Evolutionary conservation across 345 rosid species (phyloP).

Genomic region (Gossypium rotundifolium): DNA sequence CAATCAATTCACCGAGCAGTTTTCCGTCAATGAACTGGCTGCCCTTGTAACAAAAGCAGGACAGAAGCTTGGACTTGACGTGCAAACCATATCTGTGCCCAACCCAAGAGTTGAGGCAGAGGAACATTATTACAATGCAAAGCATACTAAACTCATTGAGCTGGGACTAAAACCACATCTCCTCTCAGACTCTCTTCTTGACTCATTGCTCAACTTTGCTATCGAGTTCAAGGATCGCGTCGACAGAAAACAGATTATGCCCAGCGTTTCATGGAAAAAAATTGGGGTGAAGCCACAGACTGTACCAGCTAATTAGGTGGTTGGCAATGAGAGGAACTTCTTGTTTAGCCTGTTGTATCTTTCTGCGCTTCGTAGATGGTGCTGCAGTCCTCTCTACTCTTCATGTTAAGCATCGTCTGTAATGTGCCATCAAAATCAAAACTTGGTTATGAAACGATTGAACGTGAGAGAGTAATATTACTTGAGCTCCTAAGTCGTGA

Average conservation of each 20-base stretch:
- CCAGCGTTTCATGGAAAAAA: conserved; percentile 85
- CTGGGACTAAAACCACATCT: conserved; percentile 87
- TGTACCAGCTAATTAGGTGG: conserved; percentile 33
- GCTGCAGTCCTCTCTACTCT: neutral
- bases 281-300: conserved; percentile 80
- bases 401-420: neutral
- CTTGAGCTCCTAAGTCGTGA: neutral
- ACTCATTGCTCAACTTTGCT: conserved; percentile 83
- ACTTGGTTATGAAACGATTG: neutral
- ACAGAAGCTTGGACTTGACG: conserved; percentile 72
- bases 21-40: conserved; percentile 85
- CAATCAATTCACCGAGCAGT: conserved; percentile 95
- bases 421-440: neutral
- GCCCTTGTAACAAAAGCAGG: conserved; percentile 86
- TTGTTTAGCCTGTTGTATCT: neutral
- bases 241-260: conserved; percentile 89
- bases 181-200: conserved; percentile 85
- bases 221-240: conserved; percentile 77
- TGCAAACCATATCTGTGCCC: conserved; percentile 65
- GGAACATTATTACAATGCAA: conserved; percentile 97
- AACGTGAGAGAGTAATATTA: neutral
- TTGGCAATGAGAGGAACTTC: neutral
- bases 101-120: conserved; percentile 98
- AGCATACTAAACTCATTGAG: conserved; percentile 91
- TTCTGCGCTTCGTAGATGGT: neutral